Evolutionary conservation across 352 stramenopile species (phyloP), one percentile per base, ranked within the genome.

Genomic region (Globisporangium echinulatum): DNA sequence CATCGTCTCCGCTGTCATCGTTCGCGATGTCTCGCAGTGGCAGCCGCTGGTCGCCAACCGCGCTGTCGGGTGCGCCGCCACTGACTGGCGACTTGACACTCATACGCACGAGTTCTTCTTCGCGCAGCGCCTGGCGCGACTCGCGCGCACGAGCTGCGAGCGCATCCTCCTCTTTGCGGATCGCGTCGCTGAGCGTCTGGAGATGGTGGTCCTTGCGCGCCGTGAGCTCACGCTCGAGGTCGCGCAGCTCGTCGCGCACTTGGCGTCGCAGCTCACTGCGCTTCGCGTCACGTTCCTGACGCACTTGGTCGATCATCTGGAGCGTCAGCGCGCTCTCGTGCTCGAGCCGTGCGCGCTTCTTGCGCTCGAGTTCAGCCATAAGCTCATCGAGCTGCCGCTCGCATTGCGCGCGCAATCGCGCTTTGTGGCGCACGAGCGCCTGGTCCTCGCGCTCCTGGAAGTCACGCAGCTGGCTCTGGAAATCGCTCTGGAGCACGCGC

Each of bases 381-480:
- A 89, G 59, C 6, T 92, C 80, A 5, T 88, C 82, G 8, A 92
- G 7, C 44, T 84, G 75, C 17, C 72, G 72, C 42, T 90, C 82
- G 52, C 82, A 81, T 50, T 87, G 76, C 17, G 76, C 72, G 5
- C 79, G 80, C 17, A 86, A 38, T 1, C 82, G 74, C 52, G 82
- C 80, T 62, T 90, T 92, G 36, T 86, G 74, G 0, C 82, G 66
- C 38, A 79, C 69, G n/a, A 92, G 48, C 3, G 74, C 69, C 33
- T 82, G 68, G 43, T 92, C 83, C 58, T 92, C 83, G 42, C 83
- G 63, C 52, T 90, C 80, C 19, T 85, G 70, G 19, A 90, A 92
- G 36, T 83, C 75, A 7, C 79, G 73, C 15, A 92, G 63, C 52
- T 92, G 82, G 14, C 54, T 71, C 53, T 73, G 56, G 51, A 84